A percentile compares a stretch with the other conserved stretches of the same genome.
Conservation (phyloP, 2,329 filamentous ascomycete species). For the Colletotrichum plurivorum region DNA sequence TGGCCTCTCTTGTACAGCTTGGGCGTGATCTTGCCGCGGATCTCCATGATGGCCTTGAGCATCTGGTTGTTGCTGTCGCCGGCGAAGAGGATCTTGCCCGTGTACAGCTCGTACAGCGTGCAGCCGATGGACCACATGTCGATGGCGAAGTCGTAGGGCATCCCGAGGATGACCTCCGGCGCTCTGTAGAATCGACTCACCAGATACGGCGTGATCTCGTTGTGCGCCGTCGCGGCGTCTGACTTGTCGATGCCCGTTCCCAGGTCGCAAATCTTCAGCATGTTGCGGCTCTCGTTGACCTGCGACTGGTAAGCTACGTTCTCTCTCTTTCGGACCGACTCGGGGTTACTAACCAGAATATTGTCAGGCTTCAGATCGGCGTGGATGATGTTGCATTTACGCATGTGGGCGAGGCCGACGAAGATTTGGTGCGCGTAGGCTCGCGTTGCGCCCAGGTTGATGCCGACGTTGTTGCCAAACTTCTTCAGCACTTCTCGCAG, state of each 20-base stretch:
- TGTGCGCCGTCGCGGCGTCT: constrained; percentile 79
- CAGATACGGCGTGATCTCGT: constrained; percentile 93
- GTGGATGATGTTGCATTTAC: constrained; percentile 93
- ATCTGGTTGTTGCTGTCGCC: constrained; percentile 98
- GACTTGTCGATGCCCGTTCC: constrained; percentile 94
- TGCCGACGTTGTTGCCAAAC: constrained; percentile 93
- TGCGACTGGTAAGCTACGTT: constrained; percentile 50
- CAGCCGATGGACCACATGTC: constrained; percentile 99
- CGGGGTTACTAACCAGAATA: constrained; percentile 76
- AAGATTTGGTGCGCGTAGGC: constrained; percentile 97
- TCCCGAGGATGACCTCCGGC: constrained; percentile 97
- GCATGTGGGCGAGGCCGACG: constrained; percentile 86
- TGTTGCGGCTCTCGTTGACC: constrained; percentile 85
- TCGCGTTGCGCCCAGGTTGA: constrained; percentile 89
- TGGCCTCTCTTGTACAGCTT: constrained; percentile 90
- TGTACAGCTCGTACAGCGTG: constrained; percentile 96
- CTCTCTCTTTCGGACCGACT: background rate
- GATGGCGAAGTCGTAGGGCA: constrained; percentile 93
- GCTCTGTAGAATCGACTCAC: constrained; percentile 98
- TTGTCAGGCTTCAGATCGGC: constrained; percentile 99
- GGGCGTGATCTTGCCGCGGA: constrained; percentile 89
- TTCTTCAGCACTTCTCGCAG: constrained; percentile 95
- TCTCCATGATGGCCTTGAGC: constrained; percentile 96
- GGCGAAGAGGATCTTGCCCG: constrained; percentile 96
- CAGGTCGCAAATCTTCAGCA: constrained; percentile 95